These are phyloP conservation scores for Pholiota conissans DNA, from an alignment of 768 basidiomycete species.

Conservation along the genomic window DNA sequence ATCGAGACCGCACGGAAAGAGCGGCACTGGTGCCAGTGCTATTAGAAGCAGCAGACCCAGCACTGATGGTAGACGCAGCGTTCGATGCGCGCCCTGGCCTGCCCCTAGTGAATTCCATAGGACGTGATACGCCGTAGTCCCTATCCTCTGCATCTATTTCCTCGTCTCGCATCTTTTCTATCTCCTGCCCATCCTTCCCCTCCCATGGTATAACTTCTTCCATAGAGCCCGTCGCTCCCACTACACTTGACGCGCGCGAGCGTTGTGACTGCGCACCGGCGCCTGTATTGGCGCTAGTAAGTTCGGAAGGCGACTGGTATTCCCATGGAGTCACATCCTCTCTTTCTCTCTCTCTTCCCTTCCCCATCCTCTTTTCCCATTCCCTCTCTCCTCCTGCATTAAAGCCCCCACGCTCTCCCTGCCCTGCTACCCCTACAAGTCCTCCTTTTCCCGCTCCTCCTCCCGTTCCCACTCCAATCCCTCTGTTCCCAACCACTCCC, in stretches of 20 bases:
- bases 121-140: not conserved
- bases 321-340: conserved; percentile 33
- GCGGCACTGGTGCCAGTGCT: not conserved
- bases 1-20: conserved; percentile 4
- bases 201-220: conserved; percentile 15
- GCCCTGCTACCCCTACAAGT: too few relatives aligned
- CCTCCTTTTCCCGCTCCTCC: not conserved
- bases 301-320: conserved; percentile 10
- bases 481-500: conserved; percentile 23
- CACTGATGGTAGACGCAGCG: not conserved
- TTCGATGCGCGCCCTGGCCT: not conserved
- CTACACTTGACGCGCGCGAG: conserved; percentile 1
- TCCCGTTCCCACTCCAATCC: not conserved
- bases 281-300: not conserved
- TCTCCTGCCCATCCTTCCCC: not conserved
- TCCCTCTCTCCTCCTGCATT: not conserved
- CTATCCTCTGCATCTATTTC: not conserved
- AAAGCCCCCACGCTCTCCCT: not conserved
- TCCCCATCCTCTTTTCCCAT: too few relatives aligned
- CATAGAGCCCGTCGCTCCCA: conserved; percentile 14
- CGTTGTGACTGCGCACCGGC: not conserved
- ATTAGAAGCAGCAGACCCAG: not conserved
- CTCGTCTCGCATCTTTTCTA: not conserved
- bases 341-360: conserved; percentile 5
- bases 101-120: not conserved